Conservation (phyloP, 1,284 basidiomycete species). For the Cryptococcus floricola region DNA sequence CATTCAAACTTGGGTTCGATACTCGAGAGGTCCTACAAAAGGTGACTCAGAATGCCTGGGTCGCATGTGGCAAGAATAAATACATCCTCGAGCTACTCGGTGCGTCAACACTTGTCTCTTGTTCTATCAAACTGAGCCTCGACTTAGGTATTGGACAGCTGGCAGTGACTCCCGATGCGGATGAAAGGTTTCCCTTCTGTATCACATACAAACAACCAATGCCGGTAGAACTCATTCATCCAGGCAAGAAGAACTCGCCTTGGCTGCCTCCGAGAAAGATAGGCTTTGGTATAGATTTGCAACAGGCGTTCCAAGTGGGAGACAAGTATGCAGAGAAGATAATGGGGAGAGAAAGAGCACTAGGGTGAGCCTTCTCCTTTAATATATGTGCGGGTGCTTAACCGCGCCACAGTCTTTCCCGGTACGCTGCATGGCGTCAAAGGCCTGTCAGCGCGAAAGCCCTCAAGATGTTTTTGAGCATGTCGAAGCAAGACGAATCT, state of each 20-base stretch:
- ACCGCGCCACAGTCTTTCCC: constrained; percentile 54
- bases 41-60: constrained; percentile 52
- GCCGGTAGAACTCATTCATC: not conserved
- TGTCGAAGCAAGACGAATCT: constrained; percentile 41
- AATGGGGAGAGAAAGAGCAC: constrained; percentile 17
- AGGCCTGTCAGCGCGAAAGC: constrained; percentile 65
- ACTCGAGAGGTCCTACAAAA: constrained; percentile 53
- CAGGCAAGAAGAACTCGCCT: not conserved
- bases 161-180: not conserved
- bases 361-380: not conserved
- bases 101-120: constrained; percentile 4
- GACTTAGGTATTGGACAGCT: not conserved
- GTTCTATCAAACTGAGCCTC: no score
- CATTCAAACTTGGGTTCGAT: constrained; percentile 53
- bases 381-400: not conserved
- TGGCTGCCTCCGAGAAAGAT: constrained; percentile 6
- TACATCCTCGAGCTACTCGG: constrained; percentile 77
- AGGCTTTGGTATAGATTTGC: constrained; percentile 29
- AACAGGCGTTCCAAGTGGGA: constrained; percentile 49
- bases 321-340: constrained; percentile 32
- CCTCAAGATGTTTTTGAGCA: constrained; percentile 59
- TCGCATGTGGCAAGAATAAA: constrained; percentile 68
- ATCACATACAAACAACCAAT: not conserved
- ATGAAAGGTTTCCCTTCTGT: not conserved
- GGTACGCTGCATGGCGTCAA: constrained; percentile 69